phyloP scores from a whole-genome alignment of 2,329 filamentous ascomycete species.

The Alternaria burnsii region DNA sequence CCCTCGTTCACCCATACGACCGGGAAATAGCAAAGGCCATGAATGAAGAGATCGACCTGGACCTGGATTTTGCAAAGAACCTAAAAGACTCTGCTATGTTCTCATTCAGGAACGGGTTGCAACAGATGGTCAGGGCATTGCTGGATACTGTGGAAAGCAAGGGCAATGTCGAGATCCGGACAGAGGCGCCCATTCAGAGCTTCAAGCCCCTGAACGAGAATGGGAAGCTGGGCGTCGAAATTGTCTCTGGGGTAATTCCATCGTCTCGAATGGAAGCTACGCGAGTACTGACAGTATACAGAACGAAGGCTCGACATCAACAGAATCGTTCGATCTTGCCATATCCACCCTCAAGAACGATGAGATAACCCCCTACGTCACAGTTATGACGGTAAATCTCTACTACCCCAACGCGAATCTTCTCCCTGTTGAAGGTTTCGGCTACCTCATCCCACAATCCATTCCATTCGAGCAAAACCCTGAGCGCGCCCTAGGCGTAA shows the following conservation, averaged over 20 bases:
- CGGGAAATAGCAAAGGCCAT: constrained; percentile 33
- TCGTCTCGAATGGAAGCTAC: background rate
- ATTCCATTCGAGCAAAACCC: constrained; percentile 77
- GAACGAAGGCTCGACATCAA: constrained; percentile 22
- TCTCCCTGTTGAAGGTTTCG: constrained; percentile 76
- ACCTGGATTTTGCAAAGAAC: constrained; percentile 42
- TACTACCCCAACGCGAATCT: constrained; percentile 76
- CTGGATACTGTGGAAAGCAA: constrained; percentile 48
- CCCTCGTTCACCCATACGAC: constrained; percentile 35
- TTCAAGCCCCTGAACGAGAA: constrained; percentile 24
- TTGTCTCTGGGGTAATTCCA: constrained; percentile 37
- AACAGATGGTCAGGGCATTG: constrained; percentile 50
- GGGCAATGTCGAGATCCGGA: constrained; percentile 52
- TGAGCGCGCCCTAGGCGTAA: constrained; percentile 84
- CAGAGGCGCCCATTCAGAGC: constrained; percentile 39
- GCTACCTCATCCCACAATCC: constrained; percentile 86
- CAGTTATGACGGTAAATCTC: constrained; percentile 91
- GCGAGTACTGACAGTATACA: constrained; percentile 22
- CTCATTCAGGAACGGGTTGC: constrained; percentile 56
- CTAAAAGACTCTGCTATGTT: constrained; percentile 52
- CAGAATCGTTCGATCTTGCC: constrained; percentile 39
- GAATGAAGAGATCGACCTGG: constrained; percentile 48
- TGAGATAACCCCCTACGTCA: constrained; percentile 69
- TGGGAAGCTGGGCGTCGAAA: constrained; percentile 26
- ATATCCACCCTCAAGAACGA: constrained; percentile 53